Percentiles rank a stretch among this genome's conserved stretches.
Conservation (phyloP, 2,329 filamentous ascomycete genomes). For the Ophiostoma montium region DNA sequence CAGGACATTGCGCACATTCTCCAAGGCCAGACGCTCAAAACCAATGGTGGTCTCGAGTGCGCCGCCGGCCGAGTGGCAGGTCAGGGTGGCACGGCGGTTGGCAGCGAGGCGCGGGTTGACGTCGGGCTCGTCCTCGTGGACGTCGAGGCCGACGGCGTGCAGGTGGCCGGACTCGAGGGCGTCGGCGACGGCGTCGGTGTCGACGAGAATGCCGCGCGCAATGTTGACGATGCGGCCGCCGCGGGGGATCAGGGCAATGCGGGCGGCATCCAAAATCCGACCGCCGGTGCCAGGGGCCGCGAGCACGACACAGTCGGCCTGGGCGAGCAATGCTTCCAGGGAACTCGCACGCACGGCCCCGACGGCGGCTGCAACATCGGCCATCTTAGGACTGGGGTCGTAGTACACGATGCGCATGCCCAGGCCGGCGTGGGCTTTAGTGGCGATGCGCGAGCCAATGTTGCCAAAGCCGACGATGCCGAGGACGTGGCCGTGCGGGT, state of each 20-base stretch:
- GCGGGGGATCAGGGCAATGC: constrained; percentile 32
- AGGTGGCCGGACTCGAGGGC: constrained; percentile 31
- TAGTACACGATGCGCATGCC: constrained; percentile 45
- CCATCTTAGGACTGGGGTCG: constrained; percentile 28
- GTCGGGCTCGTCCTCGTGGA: constrained; percentile 34
- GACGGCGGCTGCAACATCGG: constrained; percentile 29
- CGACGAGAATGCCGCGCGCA: constrained; percentile 29
- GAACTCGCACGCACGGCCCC: constrained; percentile 25
- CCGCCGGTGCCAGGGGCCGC: constrained; percentile 34
- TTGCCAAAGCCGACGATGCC: constrained; percentile 47
- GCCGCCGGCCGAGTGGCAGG: constrained; percentile 40
- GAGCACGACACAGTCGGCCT: constrained; percentile 35
- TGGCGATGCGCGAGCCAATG: constrained; percentile 37
- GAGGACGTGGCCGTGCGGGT: constrained; percentile 37
- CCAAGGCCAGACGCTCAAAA: constrained; percentile 39
- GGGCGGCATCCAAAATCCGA: constrained; percentile 25
- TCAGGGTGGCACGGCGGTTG: constrained; percentile 31
- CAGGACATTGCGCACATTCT: constrained; percentile 36
- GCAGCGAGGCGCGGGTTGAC: constrained; percentile 27
- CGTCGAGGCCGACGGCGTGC: constrained; percentile 33
- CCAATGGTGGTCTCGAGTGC: constrained; percentile 38
- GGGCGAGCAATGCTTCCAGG: constrained; percentile 31
- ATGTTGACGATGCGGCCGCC: constrained; percentile 44
- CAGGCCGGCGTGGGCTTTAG: constrained; percentile 37
- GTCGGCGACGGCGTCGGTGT: constrained; percentile 31